Base-by-base conservation (phyloP, 2,329 filamentous ascomycete genomes). In the Thermomyces lanuginosus region DNA sequence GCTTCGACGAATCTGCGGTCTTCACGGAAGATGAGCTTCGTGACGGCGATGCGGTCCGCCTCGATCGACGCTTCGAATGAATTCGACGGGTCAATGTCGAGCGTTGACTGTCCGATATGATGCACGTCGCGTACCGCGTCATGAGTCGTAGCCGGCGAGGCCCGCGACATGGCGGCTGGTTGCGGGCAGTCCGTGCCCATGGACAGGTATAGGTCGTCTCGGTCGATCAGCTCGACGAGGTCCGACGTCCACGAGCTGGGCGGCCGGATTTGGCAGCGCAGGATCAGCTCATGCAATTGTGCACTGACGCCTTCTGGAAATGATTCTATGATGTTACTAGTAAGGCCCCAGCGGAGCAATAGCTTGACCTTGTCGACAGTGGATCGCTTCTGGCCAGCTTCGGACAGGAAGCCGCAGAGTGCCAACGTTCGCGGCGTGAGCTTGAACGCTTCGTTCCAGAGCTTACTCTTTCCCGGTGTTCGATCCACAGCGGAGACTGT, bases 1-100 rank as follows among this genome's bases (percentile, higher is more conserved):
- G 83, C 89, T 55, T 98, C 89, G 34, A 82, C 74, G 29, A 92
- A 74, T 18, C 89, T 75, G 33, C 83, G 72, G 44, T 98, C 89
- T 38, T 95, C 83, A 33, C 74, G 76, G 63, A 95, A 98, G 15
- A 98, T 75, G 6, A 89, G 63, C 27, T 75, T 72, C 16, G 89
- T 91, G 5, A 95, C 72, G 6, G 75, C 67, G 48, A 86, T 74
- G 15, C 83, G 72, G 44, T 92, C 81, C 16, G 76, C 76, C 46
- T 89, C 84, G 29, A 82, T 77, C 4, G 77, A 76, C 24, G 81
- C 81, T 36, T 89, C 77, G 29, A 76, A 72, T 0, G 72, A 66
- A 22, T 69, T 66, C 22, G 59, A 52, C 6, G 48, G 39, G 36
- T 64, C 62, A 8, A 53, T 50, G 21, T 66, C 62, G 16, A 61